A percentile compares a stretch with the other conserved stretches of the same genome.
These are phyloP conservation scores for Furcasterigmium sp. DNA, from an alignment of 2,329 filamentous ascomycete species.

Conservation along the genomic window DNA sequence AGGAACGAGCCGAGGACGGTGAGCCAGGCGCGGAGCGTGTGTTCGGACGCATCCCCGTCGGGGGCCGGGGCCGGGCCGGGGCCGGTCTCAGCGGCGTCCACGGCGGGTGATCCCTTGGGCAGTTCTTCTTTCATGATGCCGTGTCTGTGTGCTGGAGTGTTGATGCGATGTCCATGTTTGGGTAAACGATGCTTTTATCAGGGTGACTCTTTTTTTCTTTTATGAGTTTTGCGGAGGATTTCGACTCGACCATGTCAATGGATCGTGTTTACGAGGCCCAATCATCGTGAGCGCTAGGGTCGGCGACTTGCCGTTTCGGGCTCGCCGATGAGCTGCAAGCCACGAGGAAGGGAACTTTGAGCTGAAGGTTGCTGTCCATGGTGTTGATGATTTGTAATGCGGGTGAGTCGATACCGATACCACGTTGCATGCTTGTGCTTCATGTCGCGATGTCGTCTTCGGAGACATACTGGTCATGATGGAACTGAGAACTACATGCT, in stretches of 20 bases:
- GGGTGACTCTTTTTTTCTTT: too few relatives aligned
- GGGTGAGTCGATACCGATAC: too few relatives aligned
- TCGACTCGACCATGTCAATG: not conserved
- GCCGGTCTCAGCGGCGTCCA: not conserved
- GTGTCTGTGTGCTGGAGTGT: not conserved
- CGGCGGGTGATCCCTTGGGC: too few relatives aligned
- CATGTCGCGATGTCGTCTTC: too few relatives aligned
- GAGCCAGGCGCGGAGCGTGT: constrained; percentile 6
- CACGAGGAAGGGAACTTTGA: too few relatives aligned
- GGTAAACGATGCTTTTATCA: too few relatives aligned
- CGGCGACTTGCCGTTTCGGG: not conserved
- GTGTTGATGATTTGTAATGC: too few relatives aligned
- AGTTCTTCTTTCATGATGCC: not conserved
- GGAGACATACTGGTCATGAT: too few relatives aligned
- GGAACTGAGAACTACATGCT: too few relatives aligned
- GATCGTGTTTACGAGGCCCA: too few relatives aligned
- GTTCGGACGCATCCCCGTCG: not conserved
- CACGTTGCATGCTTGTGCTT: too few relatives aligned
- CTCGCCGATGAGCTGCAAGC: not conserved
- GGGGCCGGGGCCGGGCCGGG: not conserved
- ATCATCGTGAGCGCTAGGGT: not conserved
- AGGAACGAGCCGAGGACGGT: constrained; percentile 8
- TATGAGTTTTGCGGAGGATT: not conserved
- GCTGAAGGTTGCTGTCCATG: too few relatives aligned
- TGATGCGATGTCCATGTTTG: not conserved